A percentile compares a stretch with the other conserved stretches of the same genome.
phyloP scores from a whole-genome alignment of 257 asterid genomes.

The Misopates orontium region DNA sequence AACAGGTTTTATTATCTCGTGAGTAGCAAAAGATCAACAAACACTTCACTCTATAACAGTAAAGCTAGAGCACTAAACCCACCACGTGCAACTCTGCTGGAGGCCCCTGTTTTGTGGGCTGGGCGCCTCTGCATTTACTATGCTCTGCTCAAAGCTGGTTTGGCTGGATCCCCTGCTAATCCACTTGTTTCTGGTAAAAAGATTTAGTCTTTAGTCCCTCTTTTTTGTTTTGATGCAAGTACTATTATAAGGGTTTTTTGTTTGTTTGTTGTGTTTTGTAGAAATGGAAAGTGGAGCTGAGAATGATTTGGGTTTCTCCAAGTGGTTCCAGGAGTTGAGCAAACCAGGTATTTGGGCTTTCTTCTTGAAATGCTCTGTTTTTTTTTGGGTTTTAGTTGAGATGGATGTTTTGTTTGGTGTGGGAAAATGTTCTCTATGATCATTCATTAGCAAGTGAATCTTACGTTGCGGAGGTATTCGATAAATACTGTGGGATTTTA shows the following conservation, averaged over 20 bases:
- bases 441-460: neutral
- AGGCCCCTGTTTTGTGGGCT: constrained; percentile 85
- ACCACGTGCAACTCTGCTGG: constrained; percentile 58
- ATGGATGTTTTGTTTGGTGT: constrained; percentile 8
- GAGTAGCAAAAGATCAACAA: constrained; percentile 29
- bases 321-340: constrained; percentile 75
- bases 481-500: neutral
- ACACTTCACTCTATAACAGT: constrained; percentile 28
- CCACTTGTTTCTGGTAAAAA: constrained; percentile 64
- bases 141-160: constrained; percentile 82
- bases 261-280: constrained; percentile 36
- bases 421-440: neutral
- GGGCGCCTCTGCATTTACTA: constrained; percentile 86
- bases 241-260: neutral
- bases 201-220: neutral
- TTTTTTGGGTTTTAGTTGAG: neutral
- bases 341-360: constrained; percentile 73
- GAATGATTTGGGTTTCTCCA: constrained; percentile 81
- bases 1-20: constrained; percentile 36
- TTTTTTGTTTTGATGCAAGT: neutral
- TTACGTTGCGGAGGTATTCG: neutral
- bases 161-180: constrained; percentile 91
- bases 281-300: constrained; percentile 66
- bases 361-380: constrained; percentile 14
- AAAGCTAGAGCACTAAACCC: constrained; percentile 4